These are phyloP conservation scores for Mucor lusitanicus DNA, from an alignment of 371 early-diverging fungal genomes.

Conservation along the genomic window DNA sequence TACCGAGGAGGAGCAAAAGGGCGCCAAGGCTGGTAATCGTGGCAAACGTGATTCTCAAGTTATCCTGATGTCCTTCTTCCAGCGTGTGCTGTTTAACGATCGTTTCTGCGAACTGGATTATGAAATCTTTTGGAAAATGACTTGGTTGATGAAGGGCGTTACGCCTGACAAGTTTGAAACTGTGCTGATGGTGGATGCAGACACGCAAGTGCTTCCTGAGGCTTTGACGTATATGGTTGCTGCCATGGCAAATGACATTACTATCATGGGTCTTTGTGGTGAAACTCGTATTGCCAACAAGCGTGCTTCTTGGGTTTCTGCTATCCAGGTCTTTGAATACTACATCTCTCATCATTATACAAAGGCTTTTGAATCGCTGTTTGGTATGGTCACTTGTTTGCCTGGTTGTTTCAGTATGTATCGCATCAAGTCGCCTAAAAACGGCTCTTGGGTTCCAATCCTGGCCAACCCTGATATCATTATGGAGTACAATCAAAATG, in stretches of 20 bases:
- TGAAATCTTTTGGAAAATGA: constrained; percentile 93
- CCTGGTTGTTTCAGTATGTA: constrained; percentile 97
- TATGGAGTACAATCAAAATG: constrained; percentile 85
- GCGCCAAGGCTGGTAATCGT: constrained; percentile 88
- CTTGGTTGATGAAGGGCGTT: constrained; percentile 74
- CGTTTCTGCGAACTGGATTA: constrained; percentile 94
- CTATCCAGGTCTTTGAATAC: constrained; percentile 89
- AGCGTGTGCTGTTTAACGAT: constrained; percentile 90
- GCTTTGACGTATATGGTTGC: constrained; percentile 80
- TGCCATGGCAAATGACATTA: constrained; percentile 82
- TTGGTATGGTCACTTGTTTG: constrained; percentile 97
- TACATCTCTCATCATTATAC: constrained; percentile 94
- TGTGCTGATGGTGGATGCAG: constrained; percentile 97
- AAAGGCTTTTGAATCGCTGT: constrained; percentile 94
- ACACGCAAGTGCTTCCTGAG: constrained; percentile 84
- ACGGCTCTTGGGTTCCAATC: constrained; percentile 83
- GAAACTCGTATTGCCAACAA: constrained; percentile 89
- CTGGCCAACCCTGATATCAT: constrained; percentile 91
- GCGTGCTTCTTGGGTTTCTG: constrained; percentile 66
- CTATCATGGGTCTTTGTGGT: constrained; percentile 86
- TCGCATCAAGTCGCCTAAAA: constrained; percentile 76
- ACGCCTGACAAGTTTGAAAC: constrained; percentile 91
- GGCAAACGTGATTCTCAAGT: constrained; percentile 99
- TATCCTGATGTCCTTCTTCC: constrained; percentile 95
- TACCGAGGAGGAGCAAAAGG: constrained; percentile 33